Evolutionary conservation across 768 basidiomycete species (phyloP).

Genomic region (Boletus subparvulus): DNA sequence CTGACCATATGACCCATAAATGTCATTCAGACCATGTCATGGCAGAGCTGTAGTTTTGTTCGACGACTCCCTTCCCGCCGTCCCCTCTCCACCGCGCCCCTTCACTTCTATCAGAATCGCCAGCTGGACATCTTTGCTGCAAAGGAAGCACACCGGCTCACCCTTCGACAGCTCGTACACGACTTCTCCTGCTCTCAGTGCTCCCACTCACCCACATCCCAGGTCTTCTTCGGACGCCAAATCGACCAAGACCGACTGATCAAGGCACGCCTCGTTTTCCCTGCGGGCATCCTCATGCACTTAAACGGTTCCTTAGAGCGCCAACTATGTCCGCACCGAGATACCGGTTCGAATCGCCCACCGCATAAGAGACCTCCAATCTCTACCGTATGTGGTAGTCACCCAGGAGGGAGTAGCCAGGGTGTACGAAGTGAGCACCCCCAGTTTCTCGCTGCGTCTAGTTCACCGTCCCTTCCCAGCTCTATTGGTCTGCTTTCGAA

Average conservation of each 20-base stretch:
- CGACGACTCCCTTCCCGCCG: slow-evolving; percentile 16
- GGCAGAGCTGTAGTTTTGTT: slow-evolving; percentile 14
- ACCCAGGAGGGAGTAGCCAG: slow-evolving; percentile 80
- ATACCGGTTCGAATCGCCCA: slow-evolving; percentile 87
- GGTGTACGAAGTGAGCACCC: slow-evolving; percentile 74
- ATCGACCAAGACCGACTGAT: slow-evolving; percentile 78
- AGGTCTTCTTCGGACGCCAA: slow-evolving; percentile 86
- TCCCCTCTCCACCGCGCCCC: slow-evolving; percentile 37
- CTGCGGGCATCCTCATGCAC: background rate
- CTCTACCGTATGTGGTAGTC: slow-evolving; percentile 82
- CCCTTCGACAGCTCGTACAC: slow-evolving; percentile 75
- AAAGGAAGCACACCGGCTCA: slow-evolving; percentile 67
- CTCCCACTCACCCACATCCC: slow-evolving; percentile 1
- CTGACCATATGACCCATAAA: background rate
- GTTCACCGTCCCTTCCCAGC: slow-evolving; percentile 38
- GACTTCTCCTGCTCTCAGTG: background rate
- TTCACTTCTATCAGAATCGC: slow-evolving; percentile 79
- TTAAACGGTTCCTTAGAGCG: slow-evolving; percentile 51
- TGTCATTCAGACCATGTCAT: slow-evolving; percentile 23
- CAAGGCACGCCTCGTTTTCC: slow-evolving; percentile 46
- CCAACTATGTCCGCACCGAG: slow-evolving; percentile 88
- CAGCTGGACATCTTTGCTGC: slow-evolving; percentile 81
- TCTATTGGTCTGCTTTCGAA: slow-evolving; percentile 87
- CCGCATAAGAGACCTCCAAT: slow-evolving; percentile 81
- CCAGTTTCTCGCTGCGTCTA: background rate